Base-by-base conservation (phyloP, 441 rosid species). In the Pelargonium cotyledonis region DNA sequence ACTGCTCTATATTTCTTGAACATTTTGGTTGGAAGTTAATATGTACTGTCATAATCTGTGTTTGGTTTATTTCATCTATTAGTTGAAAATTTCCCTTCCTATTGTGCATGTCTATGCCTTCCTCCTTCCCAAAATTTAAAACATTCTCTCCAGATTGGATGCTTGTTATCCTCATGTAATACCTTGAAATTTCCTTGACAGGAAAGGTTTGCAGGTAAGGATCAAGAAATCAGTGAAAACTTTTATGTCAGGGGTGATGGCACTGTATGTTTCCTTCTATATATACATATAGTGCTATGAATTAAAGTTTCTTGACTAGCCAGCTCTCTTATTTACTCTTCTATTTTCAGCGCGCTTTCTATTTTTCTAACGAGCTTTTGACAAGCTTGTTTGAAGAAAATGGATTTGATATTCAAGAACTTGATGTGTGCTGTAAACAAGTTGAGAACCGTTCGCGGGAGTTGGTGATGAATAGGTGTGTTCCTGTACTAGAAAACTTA, bases 161-260 rank as follows among this genome's bases (percentile, higher is more conserved):
- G 26, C 62, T 16, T 15, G 8, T n/a, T 53, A 53, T 53, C 60
- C 55, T 53, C 18, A 18, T 19, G 63, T 19, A 40, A 49, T 67
- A 65, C 70, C 68, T 64, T 47, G 15, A 58, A 11, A 40, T 65
- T 43, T 18, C 61, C 10, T 77, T 53, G 65, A 72, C 89, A 94
- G 98, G 96, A 94, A 87, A 86, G 98, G 79, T 82, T 91, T 63
- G 80, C 86, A 67, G 71, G 75, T 79, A 94, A 94, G 84, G 93
- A 94, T 85, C 98, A 89, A 73, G 80, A 81, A 80, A 89, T 94
- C 66, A 84, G 97, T 68, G 90, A 91, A 55, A 91, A 89, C 76
- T 94, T 91, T 70, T 89, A 88, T 74, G 96, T 82, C 76, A 86
- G 97, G 80, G 97, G 92, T 73, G 99, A 94, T 84, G 99, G 99